phyloP scores from a whole-genome alignment of 2,329 filamentous ascomycete species.

The Fusarium tjaetaba region DNA sequence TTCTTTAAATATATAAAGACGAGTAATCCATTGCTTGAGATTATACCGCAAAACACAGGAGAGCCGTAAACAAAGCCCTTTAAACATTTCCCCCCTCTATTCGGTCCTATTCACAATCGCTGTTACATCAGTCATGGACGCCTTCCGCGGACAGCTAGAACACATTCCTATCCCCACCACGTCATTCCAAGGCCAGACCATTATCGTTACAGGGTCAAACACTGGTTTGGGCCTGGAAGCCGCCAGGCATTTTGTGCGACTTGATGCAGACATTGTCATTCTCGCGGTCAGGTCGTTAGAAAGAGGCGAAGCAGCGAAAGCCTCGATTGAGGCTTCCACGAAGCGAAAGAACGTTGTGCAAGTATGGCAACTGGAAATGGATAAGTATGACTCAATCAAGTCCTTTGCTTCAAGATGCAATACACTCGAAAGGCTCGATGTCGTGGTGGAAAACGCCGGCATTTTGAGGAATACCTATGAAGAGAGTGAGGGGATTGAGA shows the following conservation, averaged over 20 bases:
- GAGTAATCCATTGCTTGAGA: neutral
- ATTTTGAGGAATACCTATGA: neutral
- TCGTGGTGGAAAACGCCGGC: neutral
- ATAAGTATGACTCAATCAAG: neutral
- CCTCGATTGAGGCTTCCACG: neutral
- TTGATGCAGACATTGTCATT: neutral
- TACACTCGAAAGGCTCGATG: neutral
- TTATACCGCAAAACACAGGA: neutral
- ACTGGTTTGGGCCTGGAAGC: neutral
- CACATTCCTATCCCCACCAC: neutral
- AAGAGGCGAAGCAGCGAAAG: neutral
- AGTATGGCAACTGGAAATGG: neutral
- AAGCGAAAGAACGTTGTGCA: neutral
- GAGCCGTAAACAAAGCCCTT: too few species aligned
- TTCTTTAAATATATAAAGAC: neutral
- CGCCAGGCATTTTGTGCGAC: neutral
- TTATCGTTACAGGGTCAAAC: neutral
- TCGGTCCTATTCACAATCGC: too few species aligned
- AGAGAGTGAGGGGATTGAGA: neutral
- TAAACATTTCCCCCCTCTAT: too few species aligned
- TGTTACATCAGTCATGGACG: neutral
- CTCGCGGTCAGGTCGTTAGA: neutral
- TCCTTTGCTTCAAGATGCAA: neutral
- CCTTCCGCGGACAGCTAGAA: neutral
- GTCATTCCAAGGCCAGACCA: neutral